Evolutionary conservation across 2,329 filamentous ascomycete genomes (phyloP), one percentile per base, ranked within the genome.

Genomic region (Grosmannia penicillata): DNA sequence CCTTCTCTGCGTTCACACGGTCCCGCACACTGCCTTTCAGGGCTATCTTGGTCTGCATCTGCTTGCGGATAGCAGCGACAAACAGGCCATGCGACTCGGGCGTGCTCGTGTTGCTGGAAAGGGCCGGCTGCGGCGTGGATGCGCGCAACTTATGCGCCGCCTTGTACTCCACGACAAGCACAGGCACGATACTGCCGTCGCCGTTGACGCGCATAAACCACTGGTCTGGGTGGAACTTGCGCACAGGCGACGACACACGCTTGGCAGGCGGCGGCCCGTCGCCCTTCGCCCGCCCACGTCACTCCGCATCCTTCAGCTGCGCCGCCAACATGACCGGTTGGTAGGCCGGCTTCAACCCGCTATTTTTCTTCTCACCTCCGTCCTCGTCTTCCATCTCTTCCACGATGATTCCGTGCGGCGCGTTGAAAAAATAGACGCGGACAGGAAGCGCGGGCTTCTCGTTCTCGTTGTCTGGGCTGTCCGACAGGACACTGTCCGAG

Each of bases 91-190:
- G n/a, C 17, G 14, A 5, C 5, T 18, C 15, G n/a, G 23, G n/a
- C 15, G n/a, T n/a, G n/a, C n/a, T n/a, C n/a, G n/a, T 24, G 24
- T 26, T 11, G 9, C 9, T n/a, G 6, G 4, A 14, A 14, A 40
- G 22, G n/a, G 38, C 38, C 21, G 15, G 15, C 33, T 40, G 21
- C 22, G 36, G 24, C 33, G 23, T 27, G 15, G 17, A 17, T 27
- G 9, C 33, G 22, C 22, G 33, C 38, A 40, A 22, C 34, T 40
- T 40, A 30, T 40, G 39, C 18, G 39, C 39, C 13, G 39, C 39
- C 34, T 40, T 37, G 34, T 40, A 37, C 25, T 40, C 39, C 23
- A 40, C 34, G 18, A 40, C 34, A 37, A 40, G 34, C 8, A 40
- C 24, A 8, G 39, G 39, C 31, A 34, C 15, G 18, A 34, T 15